These are phyloP conservation scores for Lactifluus echinatus DNA, from an alignment of 768 basidiomycete genomes.

Conservation along the genomic window DNA sequence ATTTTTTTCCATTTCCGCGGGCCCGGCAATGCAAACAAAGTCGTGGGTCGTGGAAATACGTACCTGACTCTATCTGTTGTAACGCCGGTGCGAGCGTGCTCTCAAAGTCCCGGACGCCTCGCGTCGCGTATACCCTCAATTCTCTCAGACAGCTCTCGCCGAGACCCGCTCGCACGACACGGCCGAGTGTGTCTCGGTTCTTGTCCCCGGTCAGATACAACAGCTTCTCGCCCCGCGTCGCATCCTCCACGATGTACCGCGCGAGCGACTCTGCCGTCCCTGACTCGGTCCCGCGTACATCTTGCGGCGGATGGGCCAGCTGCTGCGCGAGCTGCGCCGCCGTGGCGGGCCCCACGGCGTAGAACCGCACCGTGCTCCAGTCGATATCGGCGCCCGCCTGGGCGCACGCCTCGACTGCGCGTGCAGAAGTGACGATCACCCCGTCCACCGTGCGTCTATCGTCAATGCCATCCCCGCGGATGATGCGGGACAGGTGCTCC, in stretches of 20 bases:
- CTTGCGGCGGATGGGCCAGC: conserved; percentile 25
- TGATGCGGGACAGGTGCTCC: conserved; percentile 32
- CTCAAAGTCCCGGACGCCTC: conserved; percentile 44
- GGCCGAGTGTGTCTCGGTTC: conserved; percentile 59
- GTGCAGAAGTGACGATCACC: conserved; percentile 70
- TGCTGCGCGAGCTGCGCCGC: conserved; percentile 30
- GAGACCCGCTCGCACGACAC: conserved; percentile 33
- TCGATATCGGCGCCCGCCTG: conserved; percentile 14
- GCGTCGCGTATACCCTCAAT: conserved; percentile 66
- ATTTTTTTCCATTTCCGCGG: too few relatives aligned
- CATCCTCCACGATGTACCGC: conserved; percentile 45
- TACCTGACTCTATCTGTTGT: not conserved
- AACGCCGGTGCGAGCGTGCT: conserved; percentile 29
- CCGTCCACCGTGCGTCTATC: conserved; percentile 33
- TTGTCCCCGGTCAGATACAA: conserved; percentile 85
- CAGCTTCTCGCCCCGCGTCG: conserved; percentile 32
- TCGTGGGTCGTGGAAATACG: too few relatives aligned
- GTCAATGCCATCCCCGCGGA: conserved; percentile 26
- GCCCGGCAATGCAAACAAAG: too few relatives aligned
- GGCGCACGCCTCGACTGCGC: conserved; percentile 68
- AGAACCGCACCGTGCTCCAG: conserved; percentile 63
- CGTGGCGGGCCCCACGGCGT: conserved; percentile 67
- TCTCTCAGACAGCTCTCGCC: conserved; percentile 38
- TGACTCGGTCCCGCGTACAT: conserved; percentile 40
- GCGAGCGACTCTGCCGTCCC: conserved; percentile 68